phyloP scores from a whole-genome alignment of 2,329 filamentous ascomycete species.

The Uncinocarpus reesii region DNA sequence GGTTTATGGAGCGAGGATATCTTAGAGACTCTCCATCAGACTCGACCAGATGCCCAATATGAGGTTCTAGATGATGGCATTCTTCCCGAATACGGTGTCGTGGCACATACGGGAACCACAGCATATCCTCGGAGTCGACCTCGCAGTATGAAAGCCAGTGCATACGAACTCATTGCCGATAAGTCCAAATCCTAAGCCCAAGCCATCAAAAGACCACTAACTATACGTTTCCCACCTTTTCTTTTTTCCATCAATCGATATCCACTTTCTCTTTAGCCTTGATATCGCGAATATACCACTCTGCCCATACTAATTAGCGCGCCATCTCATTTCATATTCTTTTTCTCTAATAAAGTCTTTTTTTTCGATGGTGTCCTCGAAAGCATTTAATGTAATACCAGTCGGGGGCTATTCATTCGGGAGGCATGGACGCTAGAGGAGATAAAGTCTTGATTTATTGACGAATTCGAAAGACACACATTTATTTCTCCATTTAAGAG shows the following conservation, averaged over 20 bases:
- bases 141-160: slow-evolving; percentile 32
- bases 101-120: slow-evolving; percentile 26
- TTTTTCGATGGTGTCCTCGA: neutral
- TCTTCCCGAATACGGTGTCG: slow-evolving; percentile 33
- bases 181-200: slow-evolving; percentile 24
- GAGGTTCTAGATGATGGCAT: slow-evolving; percentile 55
- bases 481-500: neutral
- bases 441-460: neutral
- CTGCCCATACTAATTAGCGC: slow-evolving; percentile 7
- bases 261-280: neutral
- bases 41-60: slow-evolving; percentile 51
- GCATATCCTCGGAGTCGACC: slow-evolving; percentile 32
- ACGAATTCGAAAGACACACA: neutral
- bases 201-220: neutral
- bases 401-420: neutral
- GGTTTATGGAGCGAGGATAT: slow-evolving; percentile 65
- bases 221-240: neutral
- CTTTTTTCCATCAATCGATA: neutral
- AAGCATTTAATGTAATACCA: slow-evolving; percentile 7
- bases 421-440: neutral
- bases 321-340: slow-evolving; percentile 1
- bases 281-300: slow-evolving; percentile 7
- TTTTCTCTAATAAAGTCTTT: neutral
- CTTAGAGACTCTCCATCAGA: slow-evolving; percentile 48
- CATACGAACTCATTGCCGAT: slow-evolving; percentile 34